Evolutionary conservation across 2,329 filamentous ascomycete genomes (phyloP).

Genomic region (Exutisphaerella laricina): DNA sequence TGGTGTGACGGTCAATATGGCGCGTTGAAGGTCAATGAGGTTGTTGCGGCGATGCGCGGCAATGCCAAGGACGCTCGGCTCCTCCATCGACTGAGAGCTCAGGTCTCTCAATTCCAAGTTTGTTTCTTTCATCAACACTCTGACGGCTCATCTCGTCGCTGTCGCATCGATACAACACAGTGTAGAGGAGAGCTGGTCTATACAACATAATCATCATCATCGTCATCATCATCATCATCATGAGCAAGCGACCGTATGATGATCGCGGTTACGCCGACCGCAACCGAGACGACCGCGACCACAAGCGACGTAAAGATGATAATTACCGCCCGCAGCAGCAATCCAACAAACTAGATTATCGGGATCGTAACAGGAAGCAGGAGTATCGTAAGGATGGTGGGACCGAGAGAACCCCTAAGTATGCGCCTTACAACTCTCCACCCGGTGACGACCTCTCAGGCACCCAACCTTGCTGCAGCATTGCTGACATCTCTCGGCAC

Average conservation of each 20-base stretch:
- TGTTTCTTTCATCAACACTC: conserved; percentile 5
- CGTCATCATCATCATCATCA: not conserved
- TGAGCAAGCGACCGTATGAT: conserved; percentile 18
- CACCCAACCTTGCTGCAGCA: too few relatives aligned
- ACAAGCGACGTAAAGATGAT: not conserved
- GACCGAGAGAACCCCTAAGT: too few relatives aligned
- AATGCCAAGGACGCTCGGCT: conserved; percentile 1
- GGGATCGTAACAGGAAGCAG: not conserved
- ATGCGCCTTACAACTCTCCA: too few relatives aligned
- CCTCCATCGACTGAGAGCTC: not conserved
- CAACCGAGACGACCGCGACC: conserved; percentile 5
- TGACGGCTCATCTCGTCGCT: conserved; percentile 32
- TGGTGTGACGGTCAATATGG: not conserved
- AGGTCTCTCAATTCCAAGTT: not conserved
- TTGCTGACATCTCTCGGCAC: too few relatives aligned
- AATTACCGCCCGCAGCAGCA: not conserved
- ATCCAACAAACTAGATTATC: not conserved
- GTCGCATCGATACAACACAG: conserved; percentile 18
- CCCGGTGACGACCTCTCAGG: too few relatives aligned
- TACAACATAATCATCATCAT: too few relatives aligned
- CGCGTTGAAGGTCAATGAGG: not conserved
- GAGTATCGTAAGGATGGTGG: not conserved
- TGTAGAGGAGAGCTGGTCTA: conserved; percentile 29
- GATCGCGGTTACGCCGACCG: conserved; percentile 9
- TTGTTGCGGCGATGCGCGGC: not conserved